A percentile compares a stretch with the other conserved stretches of the same genome.
phyloP scores from a whole-genome alignment of 2,329 filamentous ascomycete species.

The Fusarium sacchari region DNA sequence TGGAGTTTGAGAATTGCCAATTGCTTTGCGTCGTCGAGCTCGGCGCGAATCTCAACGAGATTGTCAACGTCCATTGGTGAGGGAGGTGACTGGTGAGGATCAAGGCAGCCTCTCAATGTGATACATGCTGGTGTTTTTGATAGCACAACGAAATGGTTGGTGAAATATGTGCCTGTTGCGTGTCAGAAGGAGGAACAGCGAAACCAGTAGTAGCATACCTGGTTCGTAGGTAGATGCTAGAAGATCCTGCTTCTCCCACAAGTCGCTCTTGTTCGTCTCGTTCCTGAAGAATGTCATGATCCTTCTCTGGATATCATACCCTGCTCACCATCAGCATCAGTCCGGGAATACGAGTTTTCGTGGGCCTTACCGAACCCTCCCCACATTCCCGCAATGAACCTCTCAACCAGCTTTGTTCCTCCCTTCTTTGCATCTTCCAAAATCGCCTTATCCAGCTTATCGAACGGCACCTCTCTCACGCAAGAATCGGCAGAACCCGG shows the following conservation, averaged over 20 bases:
- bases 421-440: conserved; percentile 26
- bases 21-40: neutral
- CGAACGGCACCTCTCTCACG: conserved; percentile 25
- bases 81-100: conserved; percentile 9
- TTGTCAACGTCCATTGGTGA: conserved; percentile 9
- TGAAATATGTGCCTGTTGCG: conserved; percentile 25
- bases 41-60: conserved; percentile 18
- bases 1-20: conserved; percentile 6
- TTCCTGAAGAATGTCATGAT: conserved; percentile 21
- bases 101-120: conserved; percentile 27
- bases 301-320: conserved; percentile 22
- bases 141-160: conserved; percentile 29
- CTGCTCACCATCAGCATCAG: fast-evolving
- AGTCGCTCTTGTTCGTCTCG: conserved; percentile 5
- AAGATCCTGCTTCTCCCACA: conserved; percentile 35
- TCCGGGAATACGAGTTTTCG: fast-evolving
- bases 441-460: neutral
- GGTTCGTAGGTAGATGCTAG: conserved; percentile 28
- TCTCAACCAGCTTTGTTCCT: conserved; percentile 30
- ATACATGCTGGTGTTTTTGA: conserved; percentile 24
- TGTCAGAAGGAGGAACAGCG: fast-evolving
- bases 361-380: conserved; percentile 29
- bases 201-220: neutral
- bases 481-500: conserved; percentile 31
- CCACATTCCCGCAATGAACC: conserved; percentile 30